Evolutionary conservation across 257 asterid genomes (phyloP).

Genomic region (Parsonsia alboflavescens): DNA sequence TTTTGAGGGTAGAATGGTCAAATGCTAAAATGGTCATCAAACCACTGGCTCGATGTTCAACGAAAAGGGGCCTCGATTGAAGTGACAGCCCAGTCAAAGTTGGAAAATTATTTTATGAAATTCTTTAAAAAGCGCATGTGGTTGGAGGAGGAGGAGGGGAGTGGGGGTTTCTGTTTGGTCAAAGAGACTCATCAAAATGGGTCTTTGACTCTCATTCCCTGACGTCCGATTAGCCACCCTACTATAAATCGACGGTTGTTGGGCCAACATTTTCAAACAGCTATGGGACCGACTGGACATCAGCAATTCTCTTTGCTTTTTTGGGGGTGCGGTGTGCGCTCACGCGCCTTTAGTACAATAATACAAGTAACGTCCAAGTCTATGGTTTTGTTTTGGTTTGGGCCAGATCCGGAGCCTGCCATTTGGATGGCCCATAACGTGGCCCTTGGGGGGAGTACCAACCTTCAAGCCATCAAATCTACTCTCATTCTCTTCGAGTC

Average conservation of each 20-base stretch:
- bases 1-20: constrained; percentile 16
- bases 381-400: background rate
- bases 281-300: constrained; percentile 6
- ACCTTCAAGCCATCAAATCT: too few species aligned
- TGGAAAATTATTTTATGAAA: constrained; percentile 17
- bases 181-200: constrained; percentile 28
- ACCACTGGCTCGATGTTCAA: constrained; percentile 35
- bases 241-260: constrained; percentile 5
- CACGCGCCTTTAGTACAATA: background rate
- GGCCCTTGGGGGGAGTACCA: too few species aligned
- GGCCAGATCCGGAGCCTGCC: too few species aligned
- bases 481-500: too few species aligned
- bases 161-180: constrained; percentile 20
- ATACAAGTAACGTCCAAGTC: background rate
- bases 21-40: background rate
- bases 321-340: background rate
- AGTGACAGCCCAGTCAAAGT: constrained; percentile 56
- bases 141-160: background rate
- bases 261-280: background rate
- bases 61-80: constrained; percentile 51
- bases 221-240: constrained; percentile 16
- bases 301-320: background rate
- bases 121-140: background rate
- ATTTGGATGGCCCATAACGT: background rate
- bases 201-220: constrained; percentile 30